Percentiles rank a stretch among this genome's conserved stretches.
These are phyloP conservation scores for Hypomontagnella submonticulosa DNA, from an alignment of 495 filamentous ascomycete species.

Conservation along the genomic window DNA sequence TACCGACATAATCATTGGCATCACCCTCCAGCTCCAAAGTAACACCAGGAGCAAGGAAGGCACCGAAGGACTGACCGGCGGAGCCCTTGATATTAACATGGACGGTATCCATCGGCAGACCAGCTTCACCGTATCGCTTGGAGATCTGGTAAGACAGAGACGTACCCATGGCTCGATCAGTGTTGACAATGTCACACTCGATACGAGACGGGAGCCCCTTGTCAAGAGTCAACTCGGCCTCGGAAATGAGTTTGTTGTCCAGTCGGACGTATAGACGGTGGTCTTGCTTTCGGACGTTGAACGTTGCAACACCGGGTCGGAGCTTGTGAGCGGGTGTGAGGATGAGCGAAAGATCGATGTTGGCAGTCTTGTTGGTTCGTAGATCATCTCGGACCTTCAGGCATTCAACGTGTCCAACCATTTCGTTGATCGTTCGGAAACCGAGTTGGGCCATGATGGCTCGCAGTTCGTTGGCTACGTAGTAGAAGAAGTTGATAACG, in stretches of 20 bases:
- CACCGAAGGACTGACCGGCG: conserved; percentile 97
- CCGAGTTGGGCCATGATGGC: conserved; percentile 98
- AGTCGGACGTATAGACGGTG: conserved; percentile 92
- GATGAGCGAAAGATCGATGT: conserved; percentile 94
- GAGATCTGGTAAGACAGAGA: conserved; percentile 98
- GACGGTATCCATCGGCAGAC: conserved; percentile 92
- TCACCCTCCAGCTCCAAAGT: conserved; percentile 98
- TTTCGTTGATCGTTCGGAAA: conserved; percentile 96
- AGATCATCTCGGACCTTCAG: conserved; percentile 91
- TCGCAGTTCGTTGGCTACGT: conserved; percentile 95
- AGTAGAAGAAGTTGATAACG: conserved; percentile 99
- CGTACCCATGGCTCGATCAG: conserved; percentile 92
- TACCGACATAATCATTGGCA: conserved; percentile 97
- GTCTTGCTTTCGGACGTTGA: conserved; percentile 99
- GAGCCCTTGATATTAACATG: conserved; percentile 99
- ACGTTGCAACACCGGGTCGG: conserved; percentile 94
- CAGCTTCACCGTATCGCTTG: conserved; percentile 88
- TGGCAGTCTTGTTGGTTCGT: conserved; percentile 86
- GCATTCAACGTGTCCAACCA: conserved; percentile 93
- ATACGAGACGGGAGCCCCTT: conserved; percentile 95
- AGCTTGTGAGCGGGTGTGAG: conserved; percentile 96
- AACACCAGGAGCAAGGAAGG: conserved; percentile 92
- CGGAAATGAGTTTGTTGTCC: conserved; percentile 98
- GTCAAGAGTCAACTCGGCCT: conserved; percentile 95
- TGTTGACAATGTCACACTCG: conserved; percentile 98